Percentiles rank a stretch among this genome's conserved stretches.
Conservation (phyloP, 139 green algal species). For the Raphidocelis subcapitata region DNA sequence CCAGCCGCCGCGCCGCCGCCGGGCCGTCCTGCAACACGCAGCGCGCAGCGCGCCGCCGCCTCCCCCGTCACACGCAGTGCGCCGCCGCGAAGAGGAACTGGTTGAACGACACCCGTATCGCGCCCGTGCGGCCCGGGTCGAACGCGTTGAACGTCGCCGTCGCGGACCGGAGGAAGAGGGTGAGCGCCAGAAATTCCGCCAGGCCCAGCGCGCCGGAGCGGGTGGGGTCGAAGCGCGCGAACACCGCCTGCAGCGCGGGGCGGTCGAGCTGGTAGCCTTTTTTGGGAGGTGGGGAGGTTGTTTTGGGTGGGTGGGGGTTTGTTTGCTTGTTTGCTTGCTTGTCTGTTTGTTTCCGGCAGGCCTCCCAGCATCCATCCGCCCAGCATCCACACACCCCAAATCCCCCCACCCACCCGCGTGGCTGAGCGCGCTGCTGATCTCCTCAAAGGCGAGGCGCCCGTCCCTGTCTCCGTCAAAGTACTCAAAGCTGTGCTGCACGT, state of each 20-base stretch:
- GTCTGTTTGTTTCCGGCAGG: neutral
- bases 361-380: neutral
- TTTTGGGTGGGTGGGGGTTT: too few relatives aligned
- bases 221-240: slow-evolving; percentile 46
- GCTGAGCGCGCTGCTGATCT: slow-evolving; percentile 22
- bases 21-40: too few relatives aligned
- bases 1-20: too few relatives aligned
- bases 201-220: slow-evolving; percentile 32
- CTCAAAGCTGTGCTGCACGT: slow-evolving; percentile 46
- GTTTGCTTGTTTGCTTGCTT: neutral
- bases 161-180: slow-evolving; percentile 59
- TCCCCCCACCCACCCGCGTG: slow-evolving; percentile 20
- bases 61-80: slow-evolving; percentile 34
- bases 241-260: slow-evolving; percentile 24
- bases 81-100: slow-evolving; percentile 52
- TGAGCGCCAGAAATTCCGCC: slow-evolving; percentile 66
- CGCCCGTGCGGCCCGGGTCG: slow-evolving; percentile 33
- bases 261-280: slow-evolving; percentile 43
- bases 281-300: neutral
- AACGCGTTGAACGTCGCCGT: slow-evolving; percentile 61
- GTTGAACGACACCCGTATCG: slow-evolving; percentile 51
- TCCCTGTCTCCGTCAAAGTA: slow-evolving; percentile 35
- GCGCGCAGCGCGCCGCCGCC: too few relatives aligned
- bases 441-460: slow-evolving; percentile 31
- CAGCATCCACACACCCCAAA: too few relatives aligned